phyloP scores from a whole-genome alignment of 441 rosid species.

The Brassica balearica region DNA sequence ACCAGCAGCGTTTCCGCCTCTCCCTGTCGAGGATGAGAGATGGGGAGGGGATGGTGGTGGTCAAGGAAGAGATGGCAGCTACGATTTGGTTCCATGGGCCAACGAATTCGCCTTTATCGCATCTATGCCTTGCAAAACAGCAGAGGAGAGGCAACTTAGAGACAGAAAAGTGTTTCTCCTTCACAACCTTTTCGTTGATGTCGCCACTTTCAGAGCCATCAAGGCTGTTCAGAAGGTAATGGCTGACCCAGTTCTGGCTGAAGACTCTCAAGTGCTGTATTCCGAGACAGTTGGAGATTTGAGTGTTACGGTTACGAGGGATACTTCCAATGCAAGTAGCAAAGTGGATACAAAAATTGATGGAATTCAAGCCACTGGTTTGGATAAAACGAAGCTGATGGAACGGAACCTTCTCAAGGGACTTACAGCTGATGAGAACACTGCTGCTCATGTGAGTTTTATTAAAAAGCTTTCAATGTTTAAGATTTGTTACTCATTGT shows the following conservation, averaged over 20 bases:
- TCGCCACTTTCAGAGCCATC: slow-evolving; percentile 67
- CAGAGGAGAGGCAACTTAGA: slow-evolving; percentile 72
- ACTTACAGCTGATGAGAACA: slow-evolving; percentile 74
- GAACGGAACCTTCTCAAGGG: slow-evolving; percentile 73
- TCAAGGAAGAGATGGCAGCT: slow-evolving; percentile 66
- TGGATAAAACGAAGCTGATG: slow-evolving; percentile 55
- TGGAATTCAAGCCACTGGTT: slow-evolving; percentile 60
- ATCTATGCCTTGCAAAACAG: slow-evolving; percentile 78
- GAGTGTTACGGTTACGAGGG: slow-evolving; percentile 53
- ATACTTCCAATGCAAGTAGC: slow-evolving; percentile 59
- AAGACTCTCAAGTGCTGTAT: slow-evolving; percentile 39
- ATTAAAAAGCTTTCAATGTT: background rate
- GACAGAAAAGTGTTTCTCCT: slow-evolving; percentile 80
- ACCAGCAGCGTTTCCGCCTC: slow-evolving; percentile 61
- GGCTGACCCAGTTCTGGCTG: slow-evolving; percentile 45
- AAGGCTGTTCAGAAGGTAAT: slow-evolving; percentile 58
- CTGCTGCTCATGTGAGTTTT: slow-evolving; percentile 58
- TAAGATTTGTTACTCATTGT: background rate
- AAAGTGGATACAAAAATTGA: slow-evolving; percentile 78
- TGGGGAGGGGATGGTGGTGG: slow-evolving; percentile 85
- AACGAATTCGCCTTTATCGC: slow-evolving; percentile 61
- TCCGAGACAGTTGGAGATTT: slow-evolving; percentile 65
- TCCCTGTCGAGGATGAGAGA: slow-evolving; percentile 68
- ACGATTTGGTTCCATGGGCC: slow-evolving; percentile 70
- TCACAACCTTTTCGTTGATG: slow-evolving; percentile 72